These are phyloP conservation scores for Lipomyces oligophaga DNA, from an alignment of 805 yeast species.

Conservation along the genomic window DNA sequence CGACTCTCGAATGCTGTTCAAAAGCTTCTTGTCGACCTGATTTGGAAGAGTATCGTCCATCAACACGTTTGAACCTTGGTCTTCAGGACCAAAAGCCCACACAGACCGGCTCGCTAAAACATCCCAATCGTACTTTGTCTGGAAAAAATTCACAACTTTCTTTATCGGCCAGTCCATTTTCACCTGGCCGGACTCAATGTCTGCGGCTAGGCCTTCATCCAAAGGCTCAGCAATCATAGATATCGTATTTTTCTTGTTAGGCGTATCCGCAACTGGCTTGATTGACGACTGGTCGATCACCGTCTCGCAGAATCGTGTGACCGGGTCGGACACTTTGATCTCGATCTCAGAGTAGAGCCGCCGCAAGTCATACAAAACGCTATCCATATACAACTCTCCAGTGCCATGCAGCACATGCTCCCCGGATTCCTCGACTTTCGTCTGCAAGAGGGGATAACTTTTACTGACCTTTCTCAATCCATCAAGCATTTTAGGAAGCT, in stretches of 20 bases:
- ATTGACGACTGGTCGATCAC: slow-evolving; percentile 61
- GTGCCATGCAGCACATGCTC: slow-evolving; percentile 76
- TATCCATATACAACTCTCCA: slow-evolving; percentile 87
- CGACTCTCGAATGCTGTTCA: slow-evolving; percentile 49
- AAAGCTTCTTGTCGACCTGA: slow-evolving; percentile 57
- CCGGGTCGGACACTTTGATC: slow-evolving; percentile 80
- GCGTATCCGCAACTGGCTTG: slow-evolving; percentile 58
- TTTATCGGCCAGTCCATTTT: slow-evolving; percentile 39
- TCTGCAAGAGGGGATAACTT: slow-evolving; percentile 60
- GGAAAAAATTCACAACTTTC: slow-evolving; percentile 52
- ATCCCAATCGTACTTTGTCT: slow-evolving; percentile 71
- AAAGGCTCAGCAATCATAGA: slow-evolving; percentile 77
- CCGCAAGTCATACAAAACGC: slow-evolving; percentile 73
- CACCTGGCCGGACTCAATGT: slow-evolving; percentile 52
- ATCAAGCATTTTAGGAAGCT: slow-evolving; percentile 66
- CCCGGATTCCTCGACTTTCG: slow-evolving; percentile 84
- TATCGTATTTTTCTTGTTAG: slow-evolving; percentile 52
- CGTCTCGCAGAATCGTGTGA: slow-evolving; percentile 75
- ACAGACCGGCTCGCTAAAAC: slow-evolving; percentile 74
- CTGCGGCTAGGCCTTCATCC: slow-evolving; percentile 50
- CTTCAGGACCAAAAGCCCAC: slow-evolving; percentile 71
- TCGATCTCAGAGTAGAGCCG: slow-evolving; percentile 58
- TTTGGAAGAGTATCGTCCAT: slow-evolving; percentile 70
- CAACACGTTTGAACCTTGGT: slow-evolving; percentile 50
- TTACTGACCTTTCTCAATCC: slow-evolving; percentile 61